Base-by-base conservation (phyloP, 352 stramenopile genomes). In the Peronospora belbahrii region DNA sequence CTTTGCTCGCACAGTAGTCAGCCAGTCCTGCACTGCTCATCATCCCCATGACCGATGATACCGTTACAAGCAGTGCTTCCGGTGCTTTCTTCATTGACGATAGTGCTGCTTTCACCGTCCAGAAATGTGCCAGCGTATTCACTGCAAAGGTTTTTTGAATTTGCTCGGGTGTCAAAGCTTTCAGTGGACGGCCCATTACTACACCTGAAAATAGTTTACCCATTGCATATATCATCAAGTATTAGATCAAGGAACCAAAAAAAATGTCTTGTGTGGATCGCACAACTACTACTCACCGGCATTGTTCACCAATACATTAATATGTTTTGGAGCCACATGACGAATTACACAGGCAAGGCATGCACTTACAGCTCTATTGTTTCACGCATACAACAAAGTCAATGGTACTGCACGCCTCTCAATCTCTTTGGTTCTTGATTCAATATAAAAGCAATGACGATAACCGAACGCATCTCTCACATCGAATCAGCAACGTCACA, bases 1-100 rank as follows among this genome's bases (percentile, higher is more conserved):
- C 80, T 52, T 93, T 93, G 57, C 67, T 86, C 5, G 72, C 72
- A 34, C 74, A 87, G 47, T 93, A 93, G 63, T 93, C 81, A 0
- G 56, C 61, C 24, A 93, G 57, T 31, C 67, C 56, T 0, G 81
- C 74, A 13, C 75, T 75, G 38, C 62, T 76, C 6, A 66, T 74
- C 46, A 90, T 65, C 6, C 76, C 76, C 74, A 93, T 83, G 37
- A 93, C 63, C 7, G 81, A 93, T 3, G 81, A 76, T n/a, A 93
- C 22, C 0, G 78, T 81, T 14, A 93, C 76, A 15, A 93, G 59
- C 19, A 89, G 37, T 14, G 61, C 52, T 8, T 79, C 58, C 0
- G 48, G 28, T 0, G 63, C 60, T 35, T 74, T 64, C 51, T 85
- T 74, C 65, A 90, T 75, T 4, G 70, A 66, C 15, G 81, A 76